phyloP scores from a whole-genome alignment of 2,329 filamentous ascomycete genomes.

The Alternaria panax region DNA sequence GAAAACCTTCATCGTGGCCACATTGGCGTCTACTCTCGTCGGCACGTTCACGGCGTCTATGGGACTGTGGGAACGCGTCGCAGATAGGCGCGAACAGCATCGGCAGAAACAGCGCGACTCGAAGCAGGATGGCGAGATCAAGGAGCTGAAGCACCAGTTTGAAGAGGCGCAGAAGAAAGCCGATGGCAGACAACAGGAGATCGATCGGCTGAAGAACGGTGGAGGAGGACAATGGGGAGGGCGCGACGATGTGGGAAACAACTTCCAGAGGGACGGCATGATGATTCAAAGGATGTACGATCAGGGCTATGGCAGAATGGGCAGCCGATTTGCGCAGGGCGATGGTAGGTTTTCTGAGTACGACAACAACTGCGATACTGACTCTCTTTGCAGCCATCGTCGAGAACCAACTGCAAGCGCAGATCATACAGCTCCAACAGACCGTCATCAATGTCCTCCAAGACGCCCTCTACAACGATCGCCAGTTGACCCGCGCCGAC shows the following conservation, averaged over 20 bases:
- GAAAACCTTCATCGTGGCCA: constrained; percentile 57
- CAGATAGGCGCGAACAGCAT: constrained; percentile 46
- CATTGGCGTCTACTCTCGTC: constrained; percentile 54
- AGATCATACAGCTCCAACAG: constrained; percentile 54
- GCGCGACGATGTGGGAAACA: constrained; percentile 43
- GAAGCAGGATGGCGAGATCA: constrained; percentile 46
- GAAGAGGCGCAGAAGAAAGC: constrained; percentile 39
- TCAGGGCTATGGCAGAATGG: constrained; percentile 46
- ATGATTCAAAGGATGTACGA: constrained; percentile 50
- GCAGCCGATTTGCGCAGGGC: constrained; percentile 48
- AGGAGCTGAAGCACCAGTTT: constrained; percentile 41
- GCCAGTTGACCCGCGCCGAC: constrained; percentile 49
- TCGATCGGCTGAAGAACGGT: constrained; percentile 29
- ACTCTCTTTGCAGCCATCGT: constrained; percentile 42
- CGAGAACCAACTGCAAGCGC: constrained; percentile 53
- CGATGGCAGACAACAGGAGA: constrained; percentile 35
- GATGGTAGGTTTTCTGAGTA: constrained; percentile 42
- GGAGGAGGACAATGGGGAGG: constrained; percentile 2
- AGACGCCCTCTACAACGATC: constrained; percentile 53
- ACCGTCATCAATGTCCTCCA: constrained; percentile 55
- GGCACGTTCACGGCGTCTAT: constrained; percentile 56
- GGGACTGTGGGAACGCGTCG: constrained; percentile 53
- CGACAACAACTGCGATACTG: not conserved
- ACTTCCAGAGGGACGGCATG: constrained; percentile 42
- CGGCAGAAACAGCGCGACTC: constrained; percentile 50